phyloP scores from a whole-genome alignment of 768 basidiomycete species.

The Ephemerocybe angulata region DNA sequence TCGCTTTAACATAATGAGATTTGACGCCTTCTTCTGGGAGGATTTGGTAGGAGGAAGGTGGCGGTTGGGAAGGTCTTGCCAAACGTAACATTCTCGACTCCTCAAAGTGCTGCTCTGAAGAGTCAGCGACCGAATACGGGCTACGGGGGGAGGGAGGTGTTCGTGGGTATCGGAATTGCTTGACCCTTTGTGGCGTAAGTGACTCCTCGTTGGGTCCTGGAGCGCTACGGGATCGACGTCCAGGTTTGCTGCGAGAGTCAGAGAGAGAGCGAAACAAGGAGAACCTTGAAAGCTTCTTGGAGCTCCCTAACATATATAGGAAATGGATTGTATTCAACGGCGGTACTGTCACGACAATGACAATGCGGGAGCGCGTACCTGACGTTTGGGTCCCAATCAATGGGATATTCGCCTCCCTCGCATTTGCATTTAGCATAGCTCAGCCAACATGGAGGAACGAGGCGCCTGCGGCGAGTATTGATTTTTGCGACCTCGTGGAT shows the following conservation, averaged over 20 bases:
- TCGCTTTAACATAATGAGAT: neutral
- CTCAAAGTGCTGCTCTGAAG: neutral
- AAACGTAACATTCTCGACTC: neutral
- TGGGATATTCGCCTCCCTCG: neutral
- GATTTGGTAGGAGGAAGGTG: neutral
- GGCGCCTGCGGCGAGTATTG: neutral
- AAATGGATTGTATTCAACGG: neutral
- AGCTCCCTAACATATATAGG: neutral
- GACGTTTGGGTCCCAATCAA: neutral
- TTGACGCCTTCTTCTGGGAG: neutral
- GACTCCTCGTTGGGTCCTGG: neutral
- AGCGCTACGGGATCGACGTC: neutral
- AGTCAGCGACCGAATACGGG: neutral
- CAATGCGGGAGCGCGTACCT: neutral
- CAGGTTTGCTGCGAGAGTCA: neutral
- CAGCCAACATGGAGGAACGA: neutral
- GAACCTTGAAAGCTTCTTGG: neutral
- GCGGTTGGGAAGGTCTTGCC: neutral
- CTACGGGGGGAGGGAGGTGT: neutral
- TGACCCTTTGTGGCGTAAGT: neutral
- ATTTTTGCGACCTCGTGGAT: too few relatives aligned
- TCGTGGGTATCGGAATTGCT: neutral
- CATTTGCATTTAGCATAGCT: neutral
- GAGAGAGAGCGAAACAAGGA: slow-evolving; percentile 6
- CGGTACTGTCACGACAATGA: neutral